phyloP scores from a whole-genome alignment of 768 basidiomycete genomes.

The Suillus discolor region DNA sequence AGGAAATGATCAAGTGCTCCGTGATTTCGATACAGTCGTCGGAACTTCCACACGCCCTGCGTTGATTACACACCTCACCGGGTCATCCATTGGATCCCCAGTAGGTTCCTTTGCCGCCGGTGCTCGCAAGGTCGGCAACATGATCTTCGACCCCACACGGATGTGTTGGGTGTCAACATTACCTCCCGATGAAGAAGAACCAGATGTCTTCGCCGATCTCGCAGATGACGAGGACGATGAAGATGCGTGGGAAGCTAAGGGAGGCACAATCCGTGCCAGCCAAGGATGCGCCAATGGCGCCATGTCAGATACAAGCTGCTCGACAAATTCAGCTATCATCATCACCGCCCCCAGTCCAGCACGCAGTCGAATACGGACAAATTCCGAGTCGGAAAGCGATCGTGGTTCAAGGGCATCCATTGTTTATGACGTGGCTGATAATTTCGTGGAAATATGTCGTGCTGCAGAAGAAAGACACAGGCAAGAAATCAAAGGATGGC shows the following conservation, averaged over 20 bases:
- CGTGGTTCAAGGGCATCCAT: constrained; percentile 81
- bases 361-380: constrained; percentile 62
- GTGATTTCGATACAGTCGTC: constrained; percentile 84
- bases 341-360: constrained; percentile 59
- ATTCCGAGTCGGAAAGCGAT: constrained; percentile 72
- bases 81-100: constrained; percentile 83
- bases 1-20: constrained; percentile 90
- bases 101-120: constrained; percentile 73
- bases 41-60: constrained; percentile 89
- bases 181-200: constrained; percentile 88
- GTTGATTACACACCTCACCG: constrained; percentile 91
- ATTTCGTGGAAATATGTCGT: constrained; percentile 71
- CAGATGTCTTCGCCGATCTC: constrained; percentile 92
- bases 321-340: constrained; percentile 27
- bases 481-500: constrained; percentile 85
- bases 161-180: constrained; percentile 96
- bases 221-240: constrained; percentile 90
- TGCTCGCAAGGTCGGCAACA: constrained; percentile 92
- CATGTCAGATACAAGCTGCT: constrained; percentile 28
- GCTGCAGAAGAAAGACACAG: constrained; percentile 83
- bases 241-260: constrained; percentile 69
- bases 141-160: constrained; percentile 92
- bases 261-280: constrained; percentile 77
- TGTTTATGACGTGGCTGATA: constrained; percentile 76
- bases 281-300: constrained; percentile 33